Conservation (phyloP, 257 asterid genomes). For the Cordia subcordata region DNA sequence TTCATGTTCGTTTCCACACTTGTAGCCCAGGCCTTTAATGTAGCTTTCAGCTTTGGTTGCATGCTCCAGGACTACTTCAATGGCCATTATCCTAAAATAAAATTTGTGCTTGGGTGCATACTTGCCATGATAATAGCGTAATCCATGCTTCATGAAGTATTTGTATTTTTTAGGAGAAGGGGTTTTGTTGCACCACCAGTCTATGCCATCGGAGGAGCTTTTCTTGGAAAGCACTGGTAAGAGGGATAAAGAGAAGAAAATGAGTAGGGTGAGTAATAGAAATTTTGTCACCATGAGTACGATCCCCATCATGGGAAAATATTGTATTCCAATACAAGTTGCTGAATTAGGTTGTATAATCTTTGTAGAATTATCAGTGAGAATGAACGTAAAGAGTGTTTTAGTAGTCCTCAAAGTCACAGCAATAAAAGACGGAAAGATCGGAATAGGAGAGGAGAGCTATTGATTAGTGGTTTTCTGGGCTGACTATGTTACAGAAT, state of each 20-base stretch:
- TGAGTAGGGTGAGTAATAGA: constrained; percentile 12
- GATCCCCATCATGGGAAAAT: too few species aligned
- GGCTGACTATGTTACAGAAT: constrained; percentile 81
- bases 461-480: constrained; percentile 67
- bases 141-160: constrained; percentile 32
- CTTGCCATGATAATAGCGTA: background rate
- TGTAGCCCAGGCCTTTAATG: constrained; percentile 35
- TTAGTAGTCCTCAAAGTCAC: constrained; percentile 75
- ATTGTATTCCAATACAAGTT: too few species aligned
- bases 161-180: constrained; percentile 67
- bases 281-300: constrained; percentile 22
- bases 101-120: constrained; percentile 26
- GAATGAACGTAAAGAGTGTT: constrained; percentile 80
- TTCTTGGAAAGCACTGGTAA: constrained; percentile 10
- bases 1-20: constrained; percentile 44
- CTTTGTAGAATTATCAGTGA: constrained; percentile 66
- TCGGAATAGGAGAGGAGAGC: constrained; percentile 79
- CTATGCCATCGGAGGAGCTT: constrained; percentile 13
- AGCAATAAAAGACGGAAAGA: constrained; percentile 61
- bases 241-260: constrained; percentile 24
- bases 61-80: constrained; percentile 40
- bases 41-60: constrained; percentile 34
- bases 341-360: too few species aligned
- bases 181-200: constrained; percentile 61
- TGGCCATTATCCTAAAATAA: constrained; percentile 42